These are phyloP conservation scores for Magnolia officinalis DNA, from an alignment of 164 flowering plant species.

Conservation along the genomic window DNA sequence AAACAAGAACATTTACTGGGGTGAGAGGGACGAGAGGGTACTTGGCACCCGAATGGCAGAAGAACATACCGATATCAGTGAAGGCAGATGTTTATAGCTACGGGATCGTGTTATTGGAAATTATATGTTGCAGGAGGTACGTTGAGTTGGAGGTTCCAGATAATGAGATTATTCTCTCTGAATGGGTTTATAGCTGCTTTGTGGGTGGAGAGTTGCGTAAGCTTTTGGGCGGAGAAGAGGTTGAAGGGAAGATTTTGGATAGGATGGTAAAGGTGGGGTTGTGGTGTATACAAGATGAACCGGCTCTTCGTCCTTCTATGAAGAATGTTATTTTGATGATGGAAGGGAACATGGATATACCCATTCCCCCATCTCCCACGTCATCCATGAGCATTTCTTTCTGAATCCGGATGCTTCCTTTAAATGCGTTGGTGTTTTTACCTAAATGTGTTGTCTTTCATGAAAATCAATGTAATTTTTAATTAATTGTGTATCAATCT, in stretches of 20 bases:
- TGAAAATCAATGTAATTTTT: too few relatives aligned
- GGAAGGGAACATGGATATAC: constrained; percentile 4
- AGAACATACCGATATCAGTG: too few relatives aligned
- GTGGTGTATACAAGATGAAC: constrained; percentile 6
- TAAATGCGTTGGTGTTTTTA: too few relatives aligned
- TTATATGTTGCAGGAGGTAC: constrained; percentile 2
- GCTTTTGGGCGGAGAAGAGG: constrained; percentile 3
- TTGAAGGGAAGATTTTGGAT: neutral
- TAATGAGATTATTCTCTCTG: neutral
- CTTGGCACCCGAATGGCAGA: too few relatives aligned
- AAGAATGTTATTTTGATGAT: constrained; percentile 2
- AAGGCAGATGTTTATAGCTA: constrained; percentile 8
- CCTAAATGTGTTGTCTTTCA: too few relatives aligned
- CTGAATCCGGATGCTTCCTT: neutral
- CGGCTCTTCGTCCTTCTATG: neutral
- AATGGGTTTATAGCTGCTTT: constrained; percentile 4
- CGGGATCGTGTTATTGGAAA: constrained; percentile 2
- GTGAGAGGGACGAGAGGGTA: too few relatives aligned
- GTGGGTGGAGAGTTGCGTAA: neutral
- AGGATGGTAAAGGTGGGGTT: constrained; percentile 7
- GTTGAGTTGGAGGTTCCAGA: neutral
- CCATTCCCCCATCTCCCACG: neutral
- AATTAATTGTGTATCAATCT: neutral
- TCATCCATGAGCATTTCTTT: neutral
- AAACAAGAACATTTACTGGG: too few relatives aligned